These are phyloP conservation scores for Lupinus albus DNA, from an alignment of 306 rosid genomes.

Conservation along the genomic window DNA sequence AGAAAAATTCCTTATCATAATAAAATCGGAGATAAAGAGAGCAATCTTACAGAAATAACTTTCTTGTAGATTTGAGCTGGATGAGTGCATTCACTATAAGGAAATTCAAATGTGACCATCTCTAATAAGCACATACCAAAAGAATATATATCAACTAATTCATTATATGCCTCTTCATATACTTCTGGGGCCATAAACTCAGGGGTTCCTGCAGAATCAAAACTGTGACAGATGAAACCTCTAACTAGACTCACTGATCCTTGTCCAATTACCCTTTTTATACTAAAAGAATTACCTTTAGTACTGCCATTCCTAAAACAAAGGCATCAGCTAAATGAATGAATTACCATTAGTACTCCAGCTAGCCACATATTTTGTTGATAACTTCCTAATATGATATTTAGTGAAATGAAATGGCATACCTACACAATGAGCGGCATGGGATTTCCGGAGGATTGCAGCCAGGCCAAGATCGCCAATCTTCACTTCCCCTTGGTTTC, in stretches of 20 bases:
- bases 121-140: conserved; percentile 99
- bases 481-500: conserved; percentile 94
- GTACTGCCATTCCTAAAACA: conserved; percentile 23
- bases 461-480: conserved; percentile 98
- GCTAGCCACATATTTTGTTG: background rate
- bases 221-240: conserved; percentile 31
- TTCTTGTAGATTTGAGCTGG: conserved; percentile 97
- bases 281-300: too few relatives aligned
- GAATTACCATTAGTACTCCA: conserved; percentile 2
- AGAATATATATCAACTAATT: conserved; percentile 92
- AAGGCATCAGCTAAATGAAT: conserved; percentile 30
- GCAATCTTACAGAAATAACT: conserved; percentile 81
- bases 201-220: conserved; percentile 74
- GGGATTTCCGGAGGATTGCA: conserved; percentile 85
- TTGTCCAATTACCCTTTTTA: background rate
- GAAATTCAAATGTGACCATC: conserved; percentile 96
- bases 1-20: conserved; percentile 25
- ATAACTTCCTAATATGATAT: background rate
- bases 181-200: conserved; percentile 99
- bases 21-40: conserved; percentile 19
- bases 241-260: conserved; percentile 19
- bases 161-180: conserved; percentile 91
- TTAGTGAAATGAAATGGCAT: conserved; percentile 34
- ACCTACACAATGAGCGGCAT: conserved; percentile 93
- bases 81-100: conserved; percentile 92